Base-by-base conservation (phyloP, 345 rosid genomes). In the Psidium guajava region DNA sequence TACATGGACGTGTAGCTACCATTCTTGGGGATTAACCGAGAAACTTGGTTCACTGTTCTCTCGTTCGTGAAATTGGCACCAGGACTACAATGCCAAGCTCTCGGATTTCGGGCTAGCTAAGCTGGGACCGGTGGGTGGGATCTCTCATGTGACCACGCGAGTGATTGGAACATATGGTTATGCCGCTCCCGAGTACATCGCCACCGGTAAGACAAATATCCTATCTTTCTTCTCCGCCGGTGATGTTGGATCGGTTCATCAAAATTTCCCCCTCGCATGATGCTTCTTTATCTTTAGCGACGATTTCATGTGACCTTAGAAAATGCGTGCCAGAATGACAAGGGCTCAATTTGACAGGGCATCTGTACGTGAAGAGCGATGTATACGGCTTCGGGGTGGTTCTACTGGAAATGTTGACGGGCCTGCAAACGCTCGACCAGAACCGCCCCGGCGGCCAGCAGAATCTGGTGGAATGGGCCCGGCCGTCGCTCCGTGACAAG, bases 71-170 rank as follows among this genome's bases (percentile, higher is more conserved):
- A 51, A 82, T 82, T 52, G 40, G 21, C 54, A 44, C 3, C 88
- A 96, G 99, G 90, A 75, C n/a, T 94, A 84, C 73, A 83, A 93
- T 75, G 94, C 99, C 22, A 96, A 95, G 84, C 97, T 96, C 32
- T 96, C 99, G 0, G 98, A 95, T 84, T 96, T 96, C 55, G 99
- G 99, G 51, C 85, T 96, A 42, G 99, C 97, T 0, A 96, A 94
- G 83, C 81, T 88, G 5, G 98, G 99, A 9, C 99, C 98, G 1
- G 87, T 88, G 8, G 89, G 94, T 61, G 99, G 98, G 59, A 51
- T 86, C 81, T 93, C 99, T 0, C 98, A 96, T 57, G 91, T 96
- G 11, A 92, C 99, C 53, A 95, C 98, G 1, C 91, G 90, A 22
- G 90, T 94, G 61, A 89, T 95, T 93, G 98, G 99, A 83, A 96